These are phyloP conservation scores for Cocos nucifera DNA, from an alignment of 176 grass and related monocot species.

Conservation along the genomic window DNA sequence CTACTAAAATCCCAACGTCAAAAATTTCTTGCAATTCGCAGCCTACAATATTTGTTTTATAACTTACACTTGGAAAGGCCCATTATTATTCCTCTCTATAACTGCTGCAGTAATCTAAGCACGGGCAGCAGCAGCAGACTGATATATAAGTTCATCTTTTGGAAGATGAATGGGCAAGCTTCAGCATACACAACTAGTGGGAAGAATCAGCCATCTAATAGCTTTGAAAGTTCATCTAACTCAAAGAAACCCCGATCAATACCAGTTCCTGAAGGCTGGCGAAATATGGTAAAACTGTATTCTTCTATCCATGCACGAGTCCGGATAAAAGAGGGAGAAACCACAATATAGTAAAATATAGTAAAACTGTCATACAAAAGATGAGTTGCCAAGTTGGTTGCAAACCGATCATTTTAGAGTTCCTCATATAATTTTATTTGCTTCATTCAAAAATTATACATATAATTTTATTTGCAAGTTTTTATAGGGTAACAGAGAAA, in stretches of 20 bases:
- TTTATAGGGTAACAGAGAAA: too few species aligned
- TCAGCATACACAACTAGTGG: slow-evolving; percentile 75
- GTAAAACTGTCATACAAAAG: too few species aligned
- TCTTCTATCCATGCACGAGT: too few species aligned
- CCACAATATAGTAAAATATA: too few species aligned
- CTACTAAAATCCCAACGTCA: slow-evolving; percentile 53
- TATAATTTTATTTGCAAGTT: too few species aligned
- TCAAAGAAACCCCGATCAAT: slow-evolving; percentile 50
- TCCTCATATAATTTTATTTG: too few species aligned
- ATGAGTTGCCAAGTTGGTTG: too few species aligned
- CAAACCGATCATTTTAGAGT: too few species aligned
- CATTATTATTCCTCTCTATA: slow-evolving; percentile 58
- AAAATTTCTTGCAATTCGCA: slow-evolving; percentile 96
- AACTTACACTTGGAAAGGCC: slow-evolving; percentile 66
- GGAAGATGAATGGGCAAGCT: slow-evolving; percentile 26
- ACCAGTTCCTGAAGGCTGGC: too few species aligned
- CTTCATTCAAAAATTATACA: too few species aligned
- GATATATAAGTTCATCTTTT: neutral
- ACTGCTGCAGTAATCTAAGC: slow-evolving; percentile 86
- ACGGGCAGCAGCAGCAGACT: slow-evolving; percentile 23
- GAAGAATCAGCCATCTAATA: slow-evolving; percentile 42
- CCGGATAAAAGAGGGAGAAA: too few species aligned
- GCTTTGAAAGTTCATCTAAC: slow-evolving; percentile 9
- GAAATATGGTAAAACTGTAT: too few species aligned
- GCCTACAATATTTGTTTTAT: slow-evolving; percentile 70